Evolutionary conservation across 2,329 filamentous ascomycete genomes (phyloP).

Genomic region (Simplicillium sp.): DNA sequence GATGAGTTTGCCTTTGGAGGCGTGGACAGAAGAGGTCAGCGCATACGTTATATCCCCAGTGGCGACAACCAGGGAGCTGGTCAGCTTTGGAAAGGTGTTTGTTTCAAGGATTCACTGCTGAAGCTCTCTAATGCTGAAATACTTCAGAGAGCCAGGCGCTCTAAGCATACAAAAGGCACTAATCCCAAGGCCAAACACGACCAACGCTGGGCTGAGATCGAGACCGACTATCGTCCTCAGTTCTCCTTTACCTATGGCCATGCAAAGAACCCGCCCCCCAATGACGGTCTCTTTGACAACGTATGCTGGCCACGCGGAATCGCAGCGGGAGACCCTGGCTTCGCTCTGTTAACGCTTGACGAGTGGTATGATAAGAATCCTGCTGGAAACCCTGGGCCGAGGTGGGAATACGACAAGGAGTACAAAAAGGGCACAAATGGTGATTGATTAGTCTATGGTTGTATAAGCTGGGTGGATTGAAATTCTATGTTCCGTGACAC

Average conservation of each 20-base stretch:
- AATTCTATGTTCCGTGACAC: too few species aligned
- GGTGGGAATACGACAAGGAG: neutral
- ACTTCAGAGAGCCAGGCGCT: too few species aligned
- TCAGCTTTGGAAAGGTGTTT: too few species aligned
- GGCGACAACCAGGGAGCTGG: too few species aligned
- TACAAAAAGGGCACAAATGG: neutral
- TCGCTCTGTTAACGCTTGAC: constrained; percentile 11
- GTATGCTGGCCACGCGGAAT: constrained; percentile 11
- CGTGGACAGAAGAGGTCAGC: neutral
- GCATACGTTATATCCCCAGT: neutral
- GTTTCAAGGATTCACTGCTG: neutral
- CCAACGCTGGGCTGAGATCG: neutral
- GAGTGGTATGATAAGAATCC: constrained; percentile 8
- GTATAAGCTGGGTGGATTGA: too few species aligned
- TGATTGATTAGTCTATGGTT: too few species aligned
- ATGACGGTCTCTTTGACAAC: constrained; percentile 11
- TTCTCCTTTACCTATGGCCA: neutral
- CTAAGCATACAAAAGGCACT: neutral
- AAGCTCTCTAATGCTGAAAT: neutral
- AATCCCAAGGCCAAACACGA: neutral
- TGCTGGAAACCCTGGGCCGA: too few species aligned
- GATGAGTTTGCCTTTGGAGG: neutral
- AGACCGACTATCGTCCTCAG: neutral
- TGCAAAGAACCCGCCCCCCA: neutral
- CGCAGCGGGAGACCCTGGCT: constrained; percentile 11